Percentiles rank a stretch among this genome's conserved stretches.
phyloP scores from a whole-genome alignment of 2,329 filamentous ascomycete species.

The Cladosporium oxysporum region DNA sequence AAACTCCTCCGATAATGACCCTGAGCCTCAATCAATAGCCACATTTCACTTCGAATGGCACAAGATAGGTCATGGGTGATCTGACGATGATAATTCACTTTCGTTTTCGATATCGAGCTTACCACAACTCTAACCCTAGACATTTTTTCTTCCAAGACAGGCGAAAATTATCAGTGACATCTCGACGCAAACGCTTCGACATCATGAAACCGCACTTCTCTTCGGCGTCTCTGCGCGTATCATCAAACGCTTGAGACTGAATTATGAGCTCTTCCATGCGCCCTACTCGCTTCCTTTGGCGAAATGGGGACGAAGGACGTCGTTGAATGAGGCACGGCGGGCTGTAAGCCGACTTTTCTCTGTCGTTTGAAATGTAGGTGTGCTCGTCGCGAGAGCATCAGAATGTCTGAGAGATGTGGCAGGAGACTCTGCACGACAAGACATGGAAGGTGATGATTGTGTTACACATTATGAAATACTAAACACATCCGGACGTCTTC shows the following conservation, averaged over 20 bases:
- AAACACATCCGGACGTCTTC: background rate
- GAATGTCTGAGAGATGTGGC: background rate
- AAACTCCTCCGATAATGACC: background rate
- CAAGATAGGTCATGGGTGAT: background rate
- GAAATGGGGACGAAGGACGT: background rate
- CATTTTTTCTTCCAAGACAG: background rate
- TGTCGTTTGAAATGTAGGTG: background rate
- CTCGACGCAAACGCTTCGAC: background rate
- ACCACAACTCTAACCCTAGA: background rate
- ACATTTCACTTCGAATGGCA: background rate
- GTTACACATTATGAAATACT: background rate
- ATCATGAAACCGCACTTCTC: background rate
- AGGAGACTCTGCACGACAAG: background rate
- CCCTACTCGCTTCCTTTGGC: background rate
- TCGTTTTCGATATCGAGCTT: background rate
- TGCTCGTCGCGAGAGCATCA: constrained; percentile 1
- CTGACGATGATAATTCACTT: background rate
- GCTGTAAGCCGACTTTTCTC: background rate
- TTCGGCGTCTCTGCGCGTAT: background rate
- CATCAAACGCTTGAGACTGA: background rate
- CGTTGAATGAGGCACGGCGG: background rate
- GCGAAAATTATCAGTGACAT: background rate
- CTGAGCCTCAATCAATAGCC: background rate
- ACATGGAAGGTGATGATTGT: background rate
- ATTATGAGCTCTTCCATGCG: background rate